Base-by-base conservation (phyloP, 2,329 filamentous ascomycete genomes). In the Scedosporium dehoogii region DNA sequence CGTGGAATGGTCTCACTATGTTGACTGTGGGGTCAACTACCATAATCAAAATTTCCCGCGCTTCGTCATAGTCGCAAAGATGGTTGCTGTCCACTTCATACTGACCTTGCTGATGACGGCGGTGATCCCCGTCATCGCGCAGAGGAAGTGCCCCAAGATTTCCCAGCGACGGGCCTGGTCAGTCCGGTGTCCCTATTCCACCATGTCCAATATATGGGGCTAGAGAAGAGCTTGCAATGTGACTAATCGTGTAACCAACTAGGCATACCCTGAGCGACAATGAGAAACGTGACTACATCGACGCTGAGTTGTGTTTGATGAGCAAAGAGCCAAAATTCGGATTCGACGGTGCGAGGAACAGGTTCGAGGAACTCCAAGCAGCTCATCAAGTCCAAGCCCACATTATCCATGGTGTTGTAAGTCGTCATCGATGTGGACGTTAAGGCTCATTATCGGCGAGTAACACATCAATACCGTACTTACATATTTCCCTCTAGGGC, bases 261-360 rank as follows among this genome's bases (percentile, higher is more conserved):
- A 66, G 65, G 65, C 65, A 66, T 57, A 66, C 63, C 2, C 63
- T 66, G 29, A 60, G 55, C 3, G 51, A 66, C 21, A 56, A 61
- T 7, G 65, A 66, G 60, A 66, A 66, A 61, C 46, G 46, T 44
- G 58, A 63, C 2, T 66, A 66, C 63, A 63, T 66, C 42, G 62
- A 66, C 21, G 65, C 64, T 6, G 65, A 66, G 62, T 60, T 64
- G 16, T 66, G 65, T 23, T 51, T 66, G 41, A 64, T 65, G 64
- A 18, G 38, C 29, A 65, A 62, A 25, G 55, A 60, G 14, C 55
- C 60, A 9, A 64, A 62, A 10, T 58, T 63, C 3, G 63, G 60
- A 25, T 60, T 66, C 7, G 44, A 59, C 21, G 65, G 64, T 3
- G 62, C 63, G 23, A 56, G 58, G 33, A 64, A 64, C 33, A 60